Percentiles rank a stretch among this genome's conserved stretches.
phyloP scores from a whole-genome alignment of 306 rosid species.

The Datisca glomerata region DNA sequence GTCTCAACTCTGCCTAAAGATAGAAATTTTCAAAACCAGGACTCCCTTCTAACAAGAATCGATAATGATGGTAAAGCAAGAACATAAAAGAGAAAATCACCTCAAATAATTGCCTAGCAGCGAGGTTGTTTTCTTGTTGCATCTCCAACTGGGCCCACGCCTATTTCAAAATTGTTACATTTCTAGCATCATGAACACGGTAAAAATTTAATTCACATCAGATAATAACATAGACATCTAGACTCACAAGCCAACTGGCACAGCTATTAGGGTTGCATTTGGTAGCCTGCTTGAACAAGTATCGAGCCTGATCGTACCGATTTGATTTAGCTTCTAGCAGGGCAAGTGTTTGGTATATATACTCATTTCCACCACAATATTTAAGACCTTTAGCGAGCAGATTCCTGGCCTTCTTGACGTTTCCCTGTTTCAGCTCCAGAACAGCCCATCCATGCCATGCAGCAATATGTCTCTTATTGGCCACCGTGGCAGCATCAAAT shows the following conservation, averaged over 20 bases:
- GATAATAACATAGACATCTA: constrained; percentile 3
- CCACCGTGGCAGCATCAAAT: constrained; percentile 92
- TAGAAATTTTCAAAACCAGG: neutral
- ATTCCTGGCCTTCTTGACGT: constrained; percentile 65
- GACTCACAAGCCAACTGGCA: constrained; percentile 98
- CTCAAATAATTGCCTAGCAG: constrained; percentile 80
- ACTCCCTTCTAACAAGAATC: neutral
- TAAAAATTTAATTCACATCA: constrained; percentile 1
- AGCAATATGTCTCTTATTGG: constrained; percentile 84
- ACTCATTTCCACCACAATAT: constrained; percentile 80
- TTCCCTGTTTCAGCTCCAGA: constrained; percentile 86
- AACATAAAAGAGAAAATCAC: constrained; percentile 20
- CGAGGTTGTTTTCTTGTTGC: constrained; percentile 56
- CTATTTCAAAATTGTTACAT: constrained; percentile 18
- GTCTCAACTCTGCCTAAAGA: too few species aligned
- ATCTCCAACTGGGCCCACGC: constrained; percentile 96
- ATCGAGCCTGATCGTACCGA: constrained; percentile 77
- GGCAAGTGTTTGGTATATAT: constrained; percentile 85
- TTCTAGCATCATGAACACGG: constrained; percentile 5
- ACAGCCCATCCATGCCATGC: constrained; percentile 99
- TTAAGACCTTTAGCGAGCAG: constrained; percentile 73
- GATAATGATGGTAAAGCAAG: neutral
- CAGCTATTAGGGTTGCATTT: constrained; percentile 84
- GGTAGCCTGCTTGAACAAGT: constrained; percentile 77
- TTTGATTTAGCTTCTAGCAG: constrained; percentile 74